Evolutionary conservation across 768 basidiomycete genomes (phyloP).

Genomic region (Rhodotorula taiwanensis): DNA sequence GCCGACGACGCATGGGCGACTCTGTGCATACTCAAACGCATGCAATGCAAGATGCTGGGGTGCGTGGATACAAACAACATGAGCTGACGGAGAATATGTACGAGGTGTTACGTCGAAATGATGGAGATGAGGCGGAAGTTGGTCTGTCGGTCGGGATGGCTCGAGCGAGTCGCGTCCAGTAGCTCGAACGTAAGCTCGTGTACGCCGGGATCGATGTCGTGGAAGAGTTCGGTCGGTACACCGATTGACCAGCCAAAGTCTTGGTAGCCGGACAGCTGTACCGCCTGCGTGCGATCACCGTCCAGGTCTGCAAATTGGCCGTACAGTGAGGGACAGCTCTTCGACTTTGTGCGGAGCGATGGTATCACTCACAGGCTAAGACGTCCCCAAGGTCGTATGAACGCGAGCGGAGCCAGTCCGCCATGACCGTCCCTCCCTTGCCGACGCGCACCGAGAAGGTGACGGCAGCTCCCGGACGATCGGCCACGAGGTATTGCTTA

Average conservation of each 20-base stretch:
- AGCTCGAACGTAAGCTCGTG: constrained; percentile 31
- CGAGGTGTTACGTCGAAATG: constrained; percentile 7
- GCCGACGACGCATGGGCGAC: too few species aligned
- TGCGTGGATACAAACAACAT: too few species aligned
- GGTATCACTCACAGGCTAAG: constrained; percentile 20
- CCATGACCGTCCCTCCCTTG: constrained; percentile 14
- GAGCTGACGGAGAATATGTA: too few species aligned
- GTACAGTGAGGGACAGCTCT: neutral
- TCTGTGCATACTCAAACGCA: too few species aligned
- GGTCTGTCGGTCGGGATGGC: constrained; percentile 25
- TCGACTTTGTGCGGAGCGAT: too few species aligned
- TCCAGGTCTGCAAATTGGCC: constrained; percentile 20
- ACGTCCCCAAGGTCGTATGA: constrained; percentile 33
- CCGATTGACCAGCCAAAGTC: constrained; percentile 32
- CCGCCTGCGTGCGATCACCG: constrained; percentile 5
- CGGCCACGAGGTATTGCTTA: constrained; percentile 43
- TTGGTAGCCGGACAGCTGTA: constrained; percentile 26
- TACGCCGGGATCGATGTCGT: constrained; percentile 1
- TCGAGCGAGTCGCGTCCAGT: constrained; percentile 4
- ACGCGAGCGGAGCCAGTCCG: constrained; percentile 27
- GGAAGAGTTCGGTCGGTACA: constrained; percentile 27
- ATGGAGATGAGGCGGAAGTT: constrained; percentile 26
- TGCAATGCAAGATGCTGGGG: too few species aligned
- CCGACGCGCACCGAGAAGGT: constrained; percentile 39
- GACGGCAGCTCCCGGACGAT: constrained; percentile 40